phyloP scores from a whole-genome alignment of 2,329 filamentous ascomycete genomes.

The Ophiosphaerella narmari region DNA sequence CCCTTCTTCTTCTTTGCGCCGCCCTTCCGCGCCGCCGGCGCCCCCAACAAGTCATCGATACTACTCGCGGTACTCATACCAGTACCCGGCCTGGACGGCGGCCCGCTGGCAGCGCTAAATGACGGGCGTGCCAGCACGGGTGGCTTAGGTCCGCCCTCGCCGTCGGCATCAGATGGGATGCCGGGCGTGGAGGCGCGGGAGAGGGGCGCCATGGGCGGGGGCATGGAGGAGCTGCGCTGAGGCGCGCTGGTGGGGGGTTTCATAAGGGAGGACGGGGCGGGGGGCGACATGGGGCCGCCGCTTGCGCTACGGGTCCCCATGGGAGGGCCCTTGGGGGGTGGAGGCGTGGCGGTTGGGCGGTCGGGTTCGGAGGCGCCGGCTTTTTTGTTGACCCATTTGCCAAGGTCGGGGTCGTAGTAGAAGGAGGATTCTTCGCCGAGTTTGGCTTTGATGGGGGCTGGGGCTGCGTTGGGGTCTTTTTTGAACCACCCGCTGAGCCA shows the following conservation, averaged over 20 bases:
- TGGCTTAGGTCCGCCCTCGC: conserved; percentile 32
- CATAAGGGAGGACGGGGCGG: conserved; percentile 32
- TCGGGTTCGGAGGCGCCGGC: conserved; percentile 66
- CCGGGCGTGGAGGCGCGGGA: conserved; percentile 42
- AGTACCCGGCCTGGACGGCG: conserved; percentile 63
- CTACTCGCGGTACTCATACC: conserved; percentile 90
- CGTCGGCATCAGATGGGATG: conserved; percentile 35
- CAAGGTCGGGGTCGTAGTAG: conserved; percentile 92
- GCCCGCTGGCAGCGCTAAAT: conserved; percentile 32
- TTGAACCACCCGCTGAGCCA: conserved; percentile 87
- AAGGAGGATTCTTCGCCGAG: conserved; percentile 92
- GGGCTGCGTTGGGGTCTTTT: conserved; percentile 66
- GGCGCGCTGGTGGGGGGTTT: conserved; percentile 24
- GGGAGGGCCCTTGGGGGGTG: conserved; percentile 68
- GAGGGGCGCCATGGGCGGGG: conserved; percentile 37
- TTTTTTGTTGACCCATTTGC: conserved; percentile 99
- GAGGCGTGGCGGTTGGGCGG: conserved; percentile 66
- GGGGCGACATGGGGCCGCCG: conserved; percentile 51
- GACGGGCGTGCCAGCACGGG: conserved; percentile 32
- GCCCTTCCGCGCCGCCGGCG: conserved; percentile 70
- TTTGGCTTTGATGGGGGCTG: conserved; percentile 83
- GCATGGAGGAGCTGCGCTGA: conserved; percentile 43
- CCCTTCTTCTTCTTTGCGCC: conserved; percentile 73
- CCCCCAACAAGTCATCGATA: conserved; percentile 88
- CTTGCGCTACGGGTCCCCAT: conserved; percentile 55